Base-by-base conservation (phyloP, 1,139 yeast genomes). In the Blastobotrys raffinosifermentans region DNA sequence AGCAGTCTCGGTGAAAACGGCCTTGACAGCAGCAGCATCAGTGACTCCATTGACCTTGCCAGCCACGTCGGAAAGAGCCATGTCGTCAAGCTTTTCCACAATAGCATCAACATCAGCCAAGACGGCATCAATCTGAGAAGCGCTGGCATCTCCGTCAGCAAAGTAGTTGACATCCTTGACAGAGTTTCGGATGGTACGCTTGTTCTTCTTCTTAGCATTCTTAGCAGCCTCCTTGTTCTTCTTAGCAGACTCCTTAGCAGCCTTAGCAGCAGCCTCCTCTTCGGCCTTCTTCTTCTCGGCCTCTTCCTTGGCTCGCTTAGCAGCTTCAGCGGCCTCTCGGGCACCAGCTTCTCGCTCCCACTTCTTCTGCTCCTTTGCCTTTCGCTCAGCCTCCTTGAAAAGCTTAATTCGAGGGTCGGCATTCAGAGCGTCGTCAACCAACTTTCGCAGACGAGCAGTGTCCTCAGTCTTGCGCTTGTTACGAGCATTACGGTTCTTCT, bases 331-430 rank as follows among this genome's bases (percentile, higher is more conserved):
- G 47, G 91, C 97, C 61, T 87, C 82, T 73, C 97, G 84, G 31
- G 94, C 78, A 52, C 96, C 97, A 40, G 97, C 95, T 64, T 89
- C 98, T 64, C 81, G 83, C 64, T 91, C 98, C 97, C 97, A 89
- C 68, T 89, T 91, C 74, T 74, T 79, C 66, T 79, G 80, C 60
- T 85, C 98, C 73, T 89, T 91, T 63, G 85, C 97, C 66, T 81
- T 80, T 77, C 85, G 86, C 64, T 91, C 97, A 42, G 78, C 84
- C 49, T 91, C 95, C 72, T 89, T 91, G 78, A 87, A 89, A 59
- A 74, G 60, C 69, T 81, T 84, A 65, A 91, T 84, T 72, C 98
- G 84, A 53, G 98, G 98, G 67, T 91, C 99, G 66, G 81, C 89
- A 48, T 74, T 59, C 57, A 82, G 73, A 31, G 94, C 96, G 62